Percentiles rank a stretch among this genome's conserved stretches.
Evolutionary conservation across 2,329 filamentous ascomycete genomes (phyloP).

Genomic region (Zymoseptoria pseudotritici): DNA sequence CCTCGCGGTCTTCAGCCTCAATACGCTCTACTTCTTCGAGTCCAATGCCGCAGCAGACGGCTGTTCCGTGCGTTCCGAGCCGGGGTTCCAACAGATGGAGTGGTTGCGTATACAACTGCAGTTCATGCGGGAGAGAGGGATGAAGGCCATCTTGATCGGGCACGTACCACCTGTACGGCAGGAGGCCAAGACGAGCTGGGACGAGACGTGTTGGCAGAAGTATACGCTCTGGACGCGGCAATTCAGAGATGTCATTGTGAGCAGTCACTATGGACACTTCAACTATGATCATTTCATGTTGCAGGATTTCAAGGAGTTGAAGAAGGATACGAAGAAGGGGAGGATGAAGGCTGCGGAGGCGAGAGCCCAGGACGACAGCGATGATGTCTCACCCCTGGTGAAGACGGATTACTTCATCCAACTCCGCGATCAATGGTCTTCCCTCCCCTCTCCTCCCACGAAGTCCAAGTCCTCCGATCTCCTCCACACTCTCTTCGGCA

Average conservation of each 20-base stretch:
- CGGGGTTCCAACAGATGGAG: slow-evolving; percentile 90
- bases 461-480: slow-evolving; percentile 18
- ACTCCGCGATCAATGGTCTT: slow-evolving; percentile 68
- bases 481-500: slow-evolving; percentile 22
- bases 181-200: slow-evolving; percentile 78
- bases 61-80: slow-evolving; percentile 69
- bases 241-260: slow-evolving; percentile 82
- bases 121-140: slow-evolving; percentile 69
- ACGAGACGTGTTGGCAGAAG: slow-evolving; percentile 97
- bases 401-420: slow-evolving; percentile 74
- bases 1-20: slow-evolving; percentile 86
- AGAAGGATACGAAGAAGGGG: slow-evolving; percentile 47
- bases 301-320: slow-evolving; percentile 73
- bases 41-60: slow-evolving; percentile 92
- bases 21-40: slow-evolving; percentile 84
- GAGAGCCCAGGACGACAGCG: slow-evolving; percentile 11
- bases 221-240: slow-evolving; percentile 86
- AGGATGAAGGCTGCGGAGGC: slow-evolving; percentile 25
- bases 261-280: slow-evolving; percentile 86
- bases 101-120: slow-evolving; percentile 89
- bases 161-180: slow-evolving; percentile 90
- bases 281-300: slow-evolving; percentile 97
- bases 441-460: slow-evolving; percentile 52
- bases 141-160: slow-evolving; percentile 91
- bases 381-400: slow-evolving; percentile 56